Evolutionary conservation across 306 rosid genomes (phyloP).

Genomic region (Acacia confusa): DNA sequence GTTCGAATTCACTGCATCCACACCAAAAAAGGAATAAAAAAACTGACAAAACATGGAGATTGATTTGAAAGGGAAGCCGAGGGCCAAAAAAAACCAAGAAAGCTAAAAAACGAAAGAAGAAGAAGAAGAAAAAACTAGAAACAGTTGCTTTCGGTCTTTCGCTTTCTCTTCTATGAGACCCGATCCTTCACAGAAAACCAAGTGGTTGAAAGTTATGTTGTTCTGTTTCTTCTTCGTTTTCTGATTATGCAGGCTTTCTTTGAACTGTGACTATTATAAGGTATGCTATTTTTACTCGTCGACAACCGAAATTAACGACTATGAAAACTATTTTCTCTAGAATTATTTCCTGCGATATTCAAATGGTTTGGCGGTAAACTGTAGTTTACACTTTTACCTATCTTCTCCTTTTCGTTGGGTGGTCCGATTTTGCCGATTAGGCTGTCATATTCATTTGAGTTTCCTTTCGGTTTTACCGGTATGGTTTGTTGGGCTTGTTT

Average conservation of each 20-base stretch:
- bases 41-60: not conserved
- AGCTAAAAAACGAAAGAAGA: not conserved
- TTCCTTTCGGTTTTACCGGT: slow-evolving; percentile 32
- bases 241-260: slow-evolving; percentile 29
- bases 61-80: slow-evolving; percentile 27
- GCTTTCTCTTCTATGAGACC: slow-evolving; percentile 38
- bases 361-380: slow-evolving; percentile 40
- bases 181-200: slow-evolving; percentile 1
- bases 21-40: not conserved
- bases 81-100: slow-evolving; percentile 18
- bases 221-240: slow-evolving; percentile 29
- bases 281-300: slow-evolving; percentile 30
- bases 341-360: slow-evolving; percentile 19
- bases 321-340: not conserved
- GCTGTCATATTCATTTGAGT: slow-evolving; percentile 25
- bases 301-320: not conserved
- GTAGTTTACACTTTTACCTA: not conserved
- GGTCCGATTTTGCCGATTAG: slow-evolving; percentile 34
- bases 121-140: slow-evolving; percentile 4
- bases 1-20: not conserved
- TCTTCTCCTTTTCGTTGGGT: not conserved
- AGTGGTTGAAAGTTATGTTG: not conserved
- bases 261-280: slow-evolving; percentile 6
- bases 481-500: slow-evolving; percentile 33
- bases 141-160: slow-evolving; percentile 65